These are phyloP conservation scores for Solanum clarkiae DNA, from an alignment of 257 asterid genomes.

Conservation along the genomic window DNA sequence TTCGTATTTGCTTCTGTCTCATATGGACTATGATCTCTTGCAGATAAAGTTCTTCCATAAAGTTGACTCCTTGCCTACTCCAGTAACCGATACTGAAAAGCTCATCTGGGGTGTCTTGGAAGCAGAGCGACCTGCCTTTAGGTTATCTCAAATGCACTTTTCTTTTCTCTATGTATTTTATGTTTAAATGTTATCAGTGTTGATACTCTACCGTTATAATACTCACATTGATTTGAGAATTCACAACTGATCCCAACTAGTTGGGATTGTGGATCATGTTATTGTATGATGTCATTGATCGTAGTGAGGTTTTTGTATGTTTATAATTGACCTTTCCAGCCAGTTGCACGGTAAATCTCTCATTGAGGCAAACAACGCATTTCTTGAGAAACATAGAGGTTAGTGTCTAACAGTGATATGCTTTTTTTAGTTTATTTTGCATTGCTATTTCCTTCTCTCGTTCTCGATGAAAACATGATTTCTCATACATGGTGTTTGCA, in stretches of 20 bases:
- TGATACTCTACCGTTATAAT: neutral
- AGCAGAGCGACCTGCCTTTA: constrained; percentile 63
- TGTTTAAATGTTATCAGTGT: neutral
- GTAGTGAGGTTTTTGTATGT: neutral
- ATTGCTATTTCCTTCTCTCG: neutral
- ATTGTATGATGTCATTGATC: neutral
- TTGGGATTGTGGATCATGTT: neutral
- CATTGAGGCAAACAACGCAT: constrained; percentile 53
- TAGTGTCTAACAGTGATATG: neutral
- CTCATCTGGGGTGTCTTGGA: constrained; percentile 76
- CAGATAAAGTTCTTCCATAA: constrained; percentile 76
- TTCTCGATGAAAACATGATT: neutral
- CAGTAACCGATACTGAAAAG: constrained; percentile 64
- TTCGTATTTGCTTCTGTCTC: neutral
- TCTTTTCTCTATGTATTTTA: neutral
- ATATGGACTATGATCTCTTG: neutral
- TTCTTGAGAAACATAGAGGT: constrained; percentile 79
- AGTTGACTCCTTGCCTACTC: constrained; percentile 63
- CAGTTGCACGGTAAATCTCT: constrained; percentile 75
- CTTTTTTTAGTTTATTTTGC: neutral
- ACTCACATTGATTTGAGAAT: neutral
- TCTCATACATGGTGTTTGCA: constrained; percentile 17
- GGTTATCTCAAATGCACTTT: constrained; percentile 28
- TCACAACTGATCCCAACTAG: no score
- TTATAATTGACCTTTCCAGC: constrained; percentile 26